These are phyloP conservation scores for Chrysanthemum seticuspe DNA, from an alignment of 129 eudicot genomes.

Conservation along the genomic window DNA sequence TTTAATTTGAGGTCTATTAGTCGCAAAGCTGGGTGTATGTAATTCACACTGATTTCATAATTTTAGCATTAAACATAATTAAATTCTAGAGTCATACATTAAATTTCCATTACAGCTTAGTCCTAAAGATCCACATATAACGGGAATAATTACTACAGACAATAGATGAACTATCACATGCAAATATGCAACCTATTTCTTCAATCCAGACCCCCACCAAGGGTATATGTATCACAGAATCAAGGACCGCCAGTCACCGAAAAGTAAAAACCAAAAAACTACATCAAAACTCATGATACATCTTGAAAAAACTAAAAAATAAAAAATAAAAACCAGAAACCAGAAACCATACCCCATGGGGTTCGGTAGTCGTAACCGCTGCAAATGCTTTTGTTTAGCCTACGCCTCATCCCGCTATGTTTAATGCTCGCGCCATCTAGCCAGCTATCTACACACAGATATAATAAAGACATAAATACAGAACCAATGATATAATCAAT, in stretches of 20 bases:
- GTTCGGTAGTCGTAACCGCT: neutral
- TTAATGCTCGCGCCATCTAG: neutral
- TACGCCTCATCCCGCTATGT: neutral
- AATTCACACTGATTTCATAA: too few relatives aligned
- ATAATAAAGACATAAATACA: neutral
- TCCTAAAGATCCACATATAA: too few relatives aligned
- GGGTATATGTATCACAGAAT: neutral
- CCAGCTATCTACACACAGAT: neutral
- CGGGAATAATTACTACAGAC: too few relatives aligned
- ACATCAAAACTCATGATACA: neutral
- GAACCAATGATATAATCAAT: neutral
- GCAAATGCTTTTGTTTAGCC: neutral
- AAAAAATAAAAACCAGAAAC: neutral
- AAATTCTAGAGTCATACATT: too few relatives aligned
- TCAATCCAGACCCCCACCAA: neutral
- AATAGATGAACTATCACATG: too few relatives aligned
- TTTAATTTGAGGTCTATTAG: too few relatives aligned
- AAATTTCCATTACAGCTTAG: too few relatives aligned
- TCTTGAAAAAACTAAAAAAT: neutral
- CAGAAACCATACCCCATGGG: neutral
- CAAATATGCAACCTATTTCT: neutral
- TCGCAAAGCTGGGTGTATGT: too few relatives aligned
- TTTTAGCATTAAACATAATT: too few relatives aligned
- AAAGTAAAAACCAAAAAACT: neutral
- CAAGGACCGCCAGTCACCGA: neutral